Conservation (phyloP, 352 stramenopile species). For the Pythium rhizo-oryzae region DNA sequence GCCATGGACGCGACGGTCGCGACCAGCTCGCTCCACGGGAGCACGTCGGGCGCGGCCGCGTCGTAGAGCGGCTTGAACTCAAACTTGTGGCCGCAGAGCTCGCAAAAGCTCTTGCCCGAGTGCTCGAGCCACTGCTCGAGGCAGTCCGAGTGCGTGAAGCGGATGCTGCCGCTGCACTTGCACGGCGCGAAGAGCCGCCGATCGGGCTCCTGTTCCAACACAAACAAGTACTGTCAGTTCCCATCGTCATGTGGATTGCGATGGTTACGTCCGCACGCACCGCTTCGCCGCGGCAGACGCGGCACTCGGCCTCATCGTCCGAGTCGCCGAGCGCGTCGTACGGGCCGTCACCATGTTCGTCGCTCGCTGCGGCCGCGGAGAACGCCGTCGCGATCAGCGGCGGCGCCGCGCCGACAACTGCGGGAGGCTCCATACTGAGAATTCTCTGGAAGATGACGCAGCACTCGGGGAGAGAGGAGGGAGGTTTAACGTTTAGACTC, state of each 20-base stretch:
- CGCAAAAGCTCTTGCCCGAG: conserved; percentile 91
- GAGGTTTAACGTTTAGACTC: too few species aligned
- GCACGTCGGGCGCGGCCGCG: conserved; percentile 74
- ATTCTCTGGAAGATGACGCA: too few species aligned
- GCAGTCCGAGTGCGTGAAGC: conserved; percentile 94
- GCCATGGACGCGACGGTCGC: conserved; percentile 79
- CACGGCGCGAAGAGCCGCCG: conserved; percentile 86
- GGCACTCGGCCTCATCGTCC: conserved; percentile 92
- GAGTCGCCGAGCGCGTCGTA: conserved; percentile 38
- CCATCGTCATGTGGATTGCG: too few species aligned
- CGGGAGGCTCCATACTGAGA: conserved; percentile 4
- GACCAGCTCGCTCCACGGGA: conserved; percentile 89
- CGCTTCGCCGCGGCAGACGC: conserved; percentile 92
- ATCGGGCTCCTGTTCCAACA: conserved; percentile 50
- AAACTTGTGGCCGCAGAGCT: conserved; percentile 94
- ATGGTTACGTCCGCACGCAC: conserved; percentile 41
- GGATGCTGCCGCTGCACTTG: conserved; percentile 96
- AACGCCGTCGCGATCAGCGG: conserved; percentile 6
- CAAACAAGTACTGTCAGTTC: not conserved
- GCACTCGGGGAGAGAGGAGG: too few species aligned
- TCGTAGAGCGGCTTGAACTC: conserved; percentile 93
- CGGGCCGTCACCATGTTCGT: conserved; percentile 23
- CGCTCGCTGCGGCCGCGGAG: not conserved
- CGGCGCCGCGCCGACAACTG: not conserved
- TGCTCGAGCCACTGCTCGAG: conserved; percentile 94